phyloP scores from a whole-genome alignment of 2,329 filamentous ascomycete genomes.

The Cytospora piceicola region DNA sequence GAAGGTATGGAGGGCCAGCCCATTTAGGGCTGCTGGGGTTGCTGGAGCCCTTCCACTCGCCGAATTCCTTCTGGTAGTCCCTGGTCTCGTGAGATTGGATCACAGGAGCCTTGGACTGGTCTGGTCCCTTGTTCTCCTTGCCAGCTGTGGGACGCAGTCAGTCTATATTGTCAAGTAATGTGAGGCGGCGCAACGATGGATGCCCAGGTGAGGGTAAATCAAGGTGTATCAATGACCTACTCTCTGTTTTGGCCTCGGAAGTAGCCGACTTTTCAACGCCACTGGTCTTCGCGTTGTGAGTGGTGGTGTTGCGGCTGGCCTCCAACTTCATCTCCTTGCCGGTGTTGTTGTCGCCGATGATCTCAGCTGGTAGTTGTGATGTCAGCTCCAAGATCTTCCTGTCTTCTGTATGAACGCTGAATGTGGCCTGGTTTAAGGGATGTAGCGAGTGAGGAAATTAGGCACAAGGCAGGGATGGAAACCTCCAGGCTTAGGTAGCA shows the following conservation, averaged over 20 bases:
- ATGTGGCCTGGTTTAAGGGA: no score
- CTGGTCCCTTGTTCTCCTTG: not conserved
- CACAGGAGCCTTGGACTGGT: not conserved
- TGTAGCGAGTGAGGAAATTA: not conserved
- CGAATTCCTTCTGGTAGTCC: slow-evolving; percentile 3
- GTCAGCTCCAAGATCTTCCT: slow-evolving; percentile 11
- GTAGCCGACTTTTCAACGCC: not conserved
- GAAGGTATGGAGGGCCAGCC: slow-evolving; percentile 2
- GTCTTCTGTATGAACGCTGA: not conserved
- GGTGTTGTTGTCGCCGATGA: not conserved
- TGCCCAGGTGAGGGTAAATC: not conserved
- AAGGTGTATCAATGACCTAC: not conserved
- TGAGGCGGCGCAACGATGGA: not conserved
- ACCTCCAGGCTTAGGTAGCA: no score
- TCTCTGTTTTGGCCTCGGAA: not conserved
- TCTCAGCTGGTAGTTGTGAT: not conserved
- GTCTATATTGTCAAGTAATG: not conserved
- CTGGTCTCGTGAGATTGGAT: not conserved
- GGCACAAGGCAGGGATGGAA: no score
- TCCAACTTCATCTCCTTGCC: not conserved
- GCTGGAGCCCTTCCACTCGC: slow-evolving; percentile 10
- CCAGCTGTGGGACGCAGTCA: not conserved
- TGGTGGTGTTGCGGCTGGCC: not conserved
- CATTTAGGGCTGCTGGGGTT: slow-evolving; percentile 5
- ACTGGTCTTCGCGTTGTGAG: not conserved